Percentiles rank a stretch among this genome's conserved stretches.
These are phyloP conservation scores for Ogataea pignaliae DNA, from an alignment of 805 yeast genomes.

Conservation along the genomic window DNA sequence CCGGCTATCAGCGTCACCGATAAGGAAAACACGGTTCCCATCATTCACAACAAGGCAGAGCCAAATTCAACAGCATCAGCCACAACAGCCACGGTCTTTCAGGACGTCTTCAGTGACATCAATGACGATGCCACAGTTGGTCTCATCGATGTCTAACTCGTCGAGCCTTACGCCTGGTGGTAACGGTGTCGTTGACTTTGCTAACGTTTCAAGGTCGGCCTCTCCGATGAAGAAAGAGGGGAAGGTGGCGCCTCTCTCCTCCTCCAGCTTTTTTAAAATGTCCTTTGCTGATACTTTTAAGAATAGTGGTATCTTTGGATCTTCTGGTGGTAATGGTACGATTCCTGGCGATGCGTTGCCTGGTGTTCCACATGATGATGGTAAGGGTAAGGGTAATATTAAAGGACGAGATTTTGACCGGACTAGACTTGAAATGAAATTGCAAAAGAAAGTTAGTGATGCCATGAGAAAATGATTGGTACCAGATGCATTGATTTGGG, in stretches of 20 bases:
- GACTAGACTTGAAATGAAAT: conserved; percentile 42
- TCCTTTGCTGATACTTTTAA: not conserved
- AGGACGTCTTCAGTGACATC: too few species aligned
- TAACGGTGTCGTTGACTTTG: too few species aligned
- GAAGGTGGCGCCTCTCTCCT: not conserved
- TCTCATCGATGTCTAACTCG: too few species aligned
- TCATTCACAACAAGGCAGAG: not conserved
- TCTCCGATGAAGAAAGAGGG: too few species aligned
- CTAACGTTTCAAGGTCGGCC: too few species aligned
- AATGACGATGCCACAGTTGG: too few species aligned
- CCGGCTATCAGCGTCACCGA: conserved; percentile 11
- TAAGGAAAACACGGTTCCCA: conserved; percentile 5
- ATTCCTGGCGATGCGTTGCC: too few species aligned
- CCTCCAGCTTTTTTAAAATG: not conserved
- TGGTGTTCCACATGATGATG: not conserved
- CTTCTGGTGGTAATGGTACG: too few species aligned
- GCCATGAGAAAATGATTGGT: conserved; percentile 24
- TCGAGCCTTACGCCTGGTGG: too few species aligned
- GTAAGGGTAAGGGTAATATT: not conserved
- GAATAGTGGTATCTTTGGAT: not conserved
- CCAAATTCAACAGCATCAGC: too few species aligned
- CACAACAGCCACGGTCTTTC: too few species aligned
- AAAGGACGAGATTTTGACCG: conserved; percentile 40
- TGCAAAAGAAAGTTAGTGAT: conserved; percentile 41
- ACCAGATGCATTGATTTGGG: too few species aligned